phyloP scores from a whole-genome alignment of 306 rosid genomes.

The Vigna trinervia region DNA sequence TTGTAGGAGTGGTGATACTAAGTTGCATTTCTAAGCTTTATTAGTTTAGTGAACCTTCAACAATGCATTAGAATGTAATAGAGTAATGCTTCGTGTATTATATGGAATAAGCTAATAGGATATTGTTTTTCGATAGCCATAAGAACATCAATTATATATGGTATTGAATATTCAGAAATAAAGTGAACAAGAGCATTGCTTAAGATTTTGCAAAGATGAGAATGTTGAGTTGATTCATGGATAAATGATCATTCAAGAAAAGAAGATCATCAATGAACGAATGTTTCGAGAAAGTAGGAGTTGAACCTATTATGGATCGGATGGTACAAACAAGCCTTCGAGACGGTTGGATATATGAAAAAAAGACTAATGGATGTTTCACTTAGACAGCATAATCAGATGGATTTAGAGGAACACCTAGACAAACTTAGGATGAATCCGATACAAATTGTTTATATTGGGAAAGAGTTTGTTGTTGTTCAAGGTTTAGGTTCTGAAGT shows the following conservation, averaged over 20 bases:
- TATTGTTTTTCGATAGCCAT: not conserved
- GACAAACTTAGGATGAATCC: slow-evolving; percentile 19
- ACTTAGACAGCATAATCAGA: not conserved
- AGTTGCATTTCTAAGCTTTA: slow-evolving; percentile 18
- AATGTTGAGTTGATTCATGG: not conserved
- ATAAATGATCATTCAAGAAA: slow-evolving; percentile 5
- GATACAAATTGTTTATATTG: not conserved
- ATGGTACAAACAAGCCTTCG: not conserved
- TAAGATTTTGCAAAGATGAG: not conserved
- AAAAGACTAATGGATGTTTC: not conserved
- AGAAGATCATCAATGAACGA: not conserved
- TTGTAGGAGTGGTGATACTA: not conserved
- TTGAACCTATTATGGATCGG: not conserved
- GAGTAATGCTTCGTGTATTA: not conserved
- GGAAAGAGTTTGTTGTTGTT: slow-evolving; percentile 1
- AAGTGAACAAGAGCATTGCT: not conserved
- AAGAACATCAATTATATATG: not conserved
- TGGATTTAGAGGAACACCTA: not conserved
- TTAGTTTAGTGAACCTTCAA: slow-evolving; percentile 11
- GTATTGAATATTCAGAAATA: not conserved
- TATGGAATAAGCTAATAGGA: slow-evolving; percentile 17
- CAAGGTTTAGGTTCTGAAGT: slow-evolving; percentile 13
- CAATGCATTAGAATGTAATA: not conserved
- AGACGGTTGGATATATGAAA: slow-evolving; percentile 6
- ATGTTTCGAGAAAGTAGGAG: slow-evolving; percentile 5